Percentiles rank a stretch among this genome's conserved stretches.
phyloP scores from a whole-genome alignment of 306 rosid genomes.

The Datisca glomerata region DNA sequence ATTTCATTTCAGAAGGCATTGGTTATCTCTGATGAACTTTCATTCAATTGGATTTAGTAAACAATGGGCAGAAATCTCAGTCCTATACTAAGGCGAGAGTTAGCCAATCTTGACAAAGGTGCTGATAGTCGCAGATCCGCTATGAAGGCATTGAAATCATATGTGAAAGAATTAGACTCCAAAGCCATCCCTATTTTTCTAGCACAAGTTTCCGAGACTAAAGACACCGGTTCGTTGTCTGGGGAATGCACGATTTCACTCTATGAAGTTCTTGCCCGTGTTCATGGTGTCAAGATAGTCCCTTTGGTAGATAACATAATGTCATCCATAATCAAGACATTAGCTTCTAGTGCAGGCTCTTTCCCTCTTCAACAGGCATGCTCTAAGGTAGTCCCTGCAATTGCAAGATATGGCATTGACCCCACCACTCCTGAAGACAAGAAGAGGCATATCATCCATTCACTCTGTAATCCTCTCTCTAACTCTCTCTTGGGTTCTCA shows the following conservation, averaged over 20 bases:
- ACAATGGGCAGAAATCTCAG: conserved; percentile 46
- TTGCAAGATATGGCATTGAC: conserved; percentile 82
- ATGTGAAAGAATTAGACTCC: conserved; percentile 70
- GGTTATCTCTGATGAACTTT: not conserved
- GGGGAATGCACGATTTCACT: conserved; percentile 74
- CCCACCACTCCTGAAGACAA: conserved; percentile 71
- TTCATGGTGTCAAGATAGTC: conserved; percentile 71
- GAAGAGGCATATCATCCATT: conserved; percentile 47
- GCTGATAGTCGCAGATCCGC: conserved; percentile 70
- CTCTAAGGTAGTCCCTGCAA: conserved; percentile 76
- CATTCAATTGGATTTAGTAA: conserved; percentile 16
- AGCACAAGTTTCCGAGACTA: conserved; percentile 85
- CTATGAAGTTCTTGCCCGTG: conserved; percentile 82
- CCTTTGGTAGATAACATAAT: conserved; percentile 62
- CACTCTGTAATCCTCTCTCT: conserved; percentile 64
- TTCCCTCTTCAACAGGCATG: conserved; percentile 88
- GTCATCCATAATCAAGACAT: conserved; percentile 62
- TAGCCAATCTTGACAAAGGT: conserved; percentile 70
- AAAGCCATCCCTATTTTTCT: conserved; percentile 71
- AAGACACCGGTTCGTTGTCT: conserved; percentile 53
- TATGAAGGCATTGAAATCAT: conserved; percentile 61
- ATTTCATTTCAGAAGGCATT: not conserved
- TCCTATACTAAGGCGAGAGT: conserved; percentile 41
- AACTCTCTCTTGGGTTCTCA: conserved; percentile 63
- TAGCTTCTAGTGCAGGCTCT: conserved; percentile 78